Percentiles rank a stretch among this genome's conserved stretches.
Evolutionary conservation across 805 yeast genomes (phyloP).

Genomic region (Jamesozyma gamospora): DNA sequence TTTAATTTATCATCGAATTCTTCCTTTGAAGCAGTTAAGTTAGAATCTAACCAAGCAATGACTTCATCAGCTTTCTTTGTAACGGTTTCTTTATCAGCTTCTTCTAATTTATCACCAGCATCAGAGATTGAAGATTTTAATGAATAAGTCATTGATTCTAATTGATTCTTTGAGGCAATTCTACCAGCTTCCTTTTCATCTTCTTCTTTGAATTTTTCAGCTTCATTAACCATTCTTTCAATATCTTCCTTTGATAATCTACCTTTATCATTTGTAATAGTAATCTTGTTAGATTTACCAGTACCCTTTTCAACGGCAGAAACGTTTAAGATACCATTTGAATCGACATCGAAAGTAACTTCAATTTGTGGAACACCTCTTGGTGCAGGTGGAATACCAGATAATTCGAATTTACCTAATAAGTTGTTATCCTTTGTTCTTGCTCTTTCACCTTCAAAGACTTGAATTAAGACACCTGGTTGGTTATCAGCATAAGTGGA

Average conservation of each 20-base stretch:
- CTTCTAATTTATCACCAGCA: constrained; percentile 71
- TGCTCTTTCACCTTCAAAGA: constrained; percentile 97
- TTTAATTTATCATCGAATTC: constrained; percentile 90
- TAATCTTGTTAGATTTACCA: constrained; percentile 92
- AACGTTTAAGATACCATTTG: constrained; percentile 95
- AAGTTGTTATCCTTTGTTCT: constrained; percentile 93
- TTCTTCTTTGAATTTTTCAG: constrained; percentile 95
- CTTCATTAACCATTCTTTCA: constrained; percentile 95
- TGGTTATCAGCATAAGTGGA: constrained; percentile 98
- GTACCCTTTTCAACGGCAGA: constrained; percentile 98
- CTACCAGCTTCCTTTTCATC: constrained; percentile 92
- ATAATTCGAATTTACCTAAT: constrained; percentile 92
- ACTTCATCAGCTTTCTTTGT: constrained; percentile 77
- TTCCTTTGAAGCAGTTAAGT: constrained; percentile 85
- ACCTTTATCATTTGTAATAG: constrained; percentile 98
- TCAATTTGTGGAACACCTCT: constrained; percentile 98
- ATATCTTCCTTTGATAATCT: constrained; percentile 96
- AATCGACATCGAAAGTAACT: constrained; percentile 94
- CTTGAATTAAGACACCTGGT: constrained; percentile 99
- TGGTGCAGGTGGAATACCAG: constrained; percentile 98
- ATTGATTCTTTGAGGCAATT: constrained; percentile 88
- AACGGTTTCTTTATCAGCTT: constrained; percentile 61
- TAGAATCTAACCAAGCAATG: constrained; percentile 84
- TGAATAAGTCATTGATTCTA: constrained; percentile 92
- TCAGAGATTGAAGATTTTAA: constrained; percentile 75